Percentiles rank a stretch among this genome's conserved stretches.
Conservation (phyloP, 495 filamentous ascomycete genomes). For the Neurospora tetraspora region DNA sequence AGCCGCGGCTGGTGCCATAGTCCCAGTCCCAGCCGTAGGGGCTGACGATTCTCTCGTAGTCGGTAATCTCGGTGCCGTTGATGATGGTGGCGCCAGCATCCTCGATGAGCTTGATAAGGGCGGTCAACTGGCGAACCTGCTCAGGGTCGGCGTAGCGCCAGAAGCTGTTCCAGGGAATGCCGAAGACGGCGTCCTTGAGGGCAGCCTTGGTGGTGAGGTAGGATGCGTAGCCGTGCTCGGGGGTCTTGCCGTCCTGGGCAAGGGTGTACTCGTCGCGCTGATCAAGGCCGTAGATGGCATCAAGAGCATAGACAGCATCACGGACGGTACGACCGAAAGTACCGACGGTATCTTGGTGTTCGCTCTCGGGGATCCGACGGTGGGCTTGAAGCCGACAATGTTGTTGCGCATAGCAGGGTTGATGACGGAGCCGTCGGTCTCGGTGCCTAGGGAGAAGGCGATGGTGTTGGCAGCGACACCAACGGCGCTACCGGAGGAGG, state of each 20-base stretch:
- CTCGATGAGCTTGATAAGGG: slow-evolving; percentile 44
- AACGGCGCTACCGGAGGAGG: slow-evolving; percentile 51
- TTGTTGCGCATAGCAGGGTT: slow-evolving; percentile 59
- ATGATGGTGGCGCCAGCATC: slow-evolving; percentile 56
- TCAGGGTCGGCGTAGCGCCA: slow-evolving; percentile 48
- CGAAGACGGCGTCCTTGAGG: slow-evolving; percentile 54
- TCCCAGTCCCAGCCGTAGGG: slow-evolving; percentile 66
- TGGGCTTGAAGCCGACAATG: slow-evolving; percentile 54
- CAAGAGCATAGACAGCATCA: slow-evolving; percentile 56
- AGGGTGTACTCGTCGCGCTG: slow-evolving; percentile 36
- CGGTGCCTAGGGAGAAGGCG: slow-evolving; percentile 57
- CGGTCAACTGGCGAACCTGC: slow-evolving; percentile 42
- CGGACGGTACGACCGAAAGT: slow-evolving; percentile 54
- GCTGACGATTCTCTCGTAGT: slow-evolving; percentile 48
- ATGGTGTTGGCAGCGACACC: slow-evolving; percentile 53
- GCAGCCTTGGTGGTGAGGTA: slow-evolving; percentile 43
- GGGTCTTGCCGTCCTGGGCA: slow-evolving; percentile 41
- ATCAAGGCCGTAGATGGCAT: slow-evolving; percentile 48
- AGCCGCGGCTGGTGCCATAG: slow-evolving; percentile 51
- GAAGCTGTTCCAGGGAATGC: slow-evolving; percentile 60
- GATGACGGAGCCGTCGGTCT: slow-evolving; percentile 61
- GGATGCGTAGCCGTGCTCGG: slow-evolving; percentile 43
- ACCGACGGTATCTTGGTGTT: slow-evolving; percentile 59
- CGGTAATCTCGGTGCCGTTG: slow-evolving; percentile 58
- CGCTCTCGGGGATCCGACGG: slow-evolving; percentile 59